These are phyloP conservation scores for Aspergillus nidulans DNA, from an alignment of 495 filamentous ascomycete genomes.

Conservation along the genomic window DNA sequence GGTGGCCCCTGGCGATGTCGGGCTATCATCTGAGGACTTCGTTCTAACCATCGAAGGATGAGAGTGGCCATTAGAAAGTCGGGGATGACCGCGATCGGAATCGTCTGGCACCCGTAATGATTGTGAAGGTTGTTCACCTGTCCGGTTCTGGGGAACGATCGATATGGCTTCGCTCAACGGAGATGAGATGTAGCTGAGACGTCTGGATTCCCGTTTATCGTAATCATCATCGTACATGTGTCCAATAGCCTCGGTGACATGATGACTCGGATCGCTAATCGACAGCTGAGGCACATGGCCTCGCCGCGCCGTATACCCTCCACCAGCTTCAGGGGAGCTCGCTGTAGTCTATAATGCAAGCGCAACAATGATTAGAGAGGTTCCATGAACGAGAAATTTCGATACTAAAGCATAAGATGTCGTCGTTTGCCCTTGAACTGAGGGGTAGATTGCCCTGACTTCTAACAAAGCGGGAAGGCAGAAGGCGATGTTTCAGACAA, in stretches of 20 bases:
- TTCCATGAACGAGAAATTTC: not conserved
- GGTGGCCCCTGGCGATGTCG: slow-evolving; percentile 50
- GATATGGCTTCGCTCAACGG: slow-evolving; percentile 46
- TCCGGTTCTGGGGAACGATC: slow-evolving; percentile 41
- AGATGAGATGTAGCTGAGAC: slow-evolving; percentile 60
- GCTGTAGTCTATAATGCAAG: slow-evolving; percentile 43
- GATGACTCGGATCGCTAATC: slow-evolving; percentile 80
- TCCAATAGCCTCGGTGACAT: slow-evolving; percentile 96
- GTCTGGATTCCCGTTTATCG: slow-evolving; percentile 56
- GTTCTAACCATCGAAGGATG: slow-evolving; percentile 33
- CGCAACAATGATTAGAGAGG: slow-evolving; percentile 6
- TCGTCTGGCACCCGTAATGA: slow-evolving; percentile 26
- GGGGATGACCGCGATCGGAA: slow-evolving; percentile 20
- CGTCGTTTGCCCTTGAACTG: slow-evolving; percentile 4
- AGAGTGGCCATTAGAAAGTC: slow-evolving; percentile 39
- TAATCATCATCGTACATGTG: slow-evolving; percentile 91
- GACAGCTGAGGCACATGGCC: slow-evolving; percentile 65
- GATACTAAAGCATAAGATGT: not conserved
- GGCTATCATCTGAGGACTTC: slow-evolving; percentile 45
- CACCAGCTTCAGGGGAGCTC: slow-evolving; percentile 49
- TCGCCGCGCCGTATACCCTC: slow-evolving; percentile 50
- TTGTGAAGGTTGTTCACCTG: slow-evolving; percentile 41
- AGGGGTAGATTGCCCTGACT: not conserved
- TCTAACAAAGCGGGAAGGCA: not conserved
- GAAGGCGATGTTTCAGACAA: not conserved